These are phyloP conservation scores for Botryosphaeria dothidea DNA, from an alignment of 2,329 filamentous ascomycete genomes.

Conservation along the genomic window DNA sequence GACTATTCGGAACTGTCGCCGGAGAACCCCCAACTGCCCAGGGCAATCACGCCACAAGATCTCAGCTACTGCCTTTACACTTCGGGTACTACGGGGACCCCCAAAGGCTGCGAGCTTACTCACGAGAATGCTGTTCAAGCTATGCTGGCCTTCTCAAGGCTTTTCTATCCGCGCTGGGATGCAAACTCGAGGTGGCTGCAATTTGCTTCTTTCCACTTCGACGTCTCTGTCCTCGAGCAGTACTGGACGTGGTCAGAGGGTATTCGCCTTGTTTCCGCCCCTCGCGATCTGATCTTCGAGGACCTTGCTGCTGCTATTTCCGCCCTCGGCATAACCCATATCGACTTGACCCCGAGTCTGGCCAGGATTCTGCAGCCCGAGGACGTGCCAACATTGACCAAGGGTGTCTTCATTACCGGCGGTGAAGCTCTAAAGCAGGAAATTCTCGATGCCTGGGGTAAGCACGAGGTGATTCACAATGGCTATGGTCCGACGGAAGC, in stretches of 20 bases:
- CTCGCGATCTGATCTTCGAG: slow-evolving; percentile 81
- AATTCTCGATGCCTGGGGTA: slow-evolving; percentile 83
- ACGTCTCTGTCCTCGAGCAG: slow-evolving; percentile 89
- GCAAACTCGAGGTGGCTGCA: slow-evolving; percentile 78
- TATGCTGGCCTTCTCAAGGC: slow-evolving; percentile 78
- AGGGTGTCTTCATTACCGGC: slow-evolving; percentile 89
- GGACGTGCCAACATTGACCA: slow-evolving; percentile 76
- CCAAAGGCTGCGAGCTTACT: slow-evolving; percentile 85
- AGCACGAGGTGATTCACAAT: slow-evolving; percentile 81
- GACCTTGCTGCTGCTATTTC: slow-evolving; percentile 75
- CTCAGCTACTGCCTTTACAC: slow-evolving; percentile 86
- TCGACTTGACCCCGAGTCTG: slow-evolving; percentile 87
- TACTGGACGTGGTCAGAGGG: slow-evolving; percentile 96
- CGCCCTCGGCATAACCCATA: slow-evolving; percentile 76
- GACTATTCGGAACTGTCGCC: slow-evolving; percentile 36
- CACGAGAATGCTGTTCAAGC: slow-evolving; percentile 89
- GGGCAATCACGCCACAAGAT: slow-evolving; percentile 48
- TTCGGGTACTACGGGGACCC: slow-evolving; percentile 81
- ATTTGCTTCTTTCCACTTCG: slow-evolving; percentile 93
- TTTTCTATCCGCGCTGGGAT: slow-evolving; percentile 77
- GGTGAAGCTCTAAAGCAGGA: slow-evolving; percentile 87
- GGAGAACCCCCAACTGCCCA: slow-evolving; percentile 31
- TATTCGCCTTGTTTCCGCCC: slow-evolving; percentile 79
- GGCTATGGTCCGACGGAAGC: slow-evolving; percentile 89
- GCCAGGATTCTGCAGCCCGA: slow-evolving; percentile 76